Evolutionary conservation across 768 basidiomycete genomes (phyloP).

Genomic region (Crassisporium funariophilum): DNA sequence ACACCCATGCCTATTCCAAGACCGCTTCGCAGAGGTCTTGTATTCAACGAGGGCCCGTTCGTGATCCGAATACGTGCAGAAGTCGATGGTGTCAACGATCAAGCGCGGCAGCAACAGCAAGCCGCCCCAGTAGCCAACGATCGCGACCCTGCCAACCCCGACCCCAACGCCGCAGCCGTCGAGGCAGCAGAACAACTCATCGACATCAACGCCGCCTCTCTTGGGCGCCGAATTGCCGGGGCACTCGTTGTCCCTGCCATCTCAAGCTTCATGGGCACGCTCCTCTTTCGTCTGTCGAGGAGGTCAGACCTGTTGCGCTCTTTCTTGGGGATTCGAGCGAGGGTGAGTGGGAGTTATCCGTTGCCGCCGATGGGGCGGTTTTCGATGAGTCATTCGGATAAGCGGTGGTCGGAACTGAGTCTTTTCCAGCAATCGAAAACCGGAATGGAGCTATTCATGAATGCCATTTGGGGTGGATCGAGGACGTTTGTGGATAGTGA

Average conservation of each 20-base stretch:
- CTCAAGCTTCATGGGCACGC: constrained; percentile 62
- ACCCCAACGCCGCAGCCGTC: constrained; percentile 43
- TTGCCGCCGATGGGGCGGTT: constrained; percentile 22
- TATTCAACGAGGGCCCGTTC: constrained; percentile 35
- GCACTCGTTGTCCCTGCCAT: constrained; percentile 70
- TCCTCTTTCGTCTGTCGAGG: constrained; percentile 57
- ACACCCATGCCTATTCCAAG: constrained; percentile 27
- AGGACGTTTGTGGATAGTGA: constrained; percentile 67
- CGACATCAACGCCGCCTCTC: constrained; percentile 54
- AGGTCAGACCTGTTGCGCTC: constrained; percentile 40
- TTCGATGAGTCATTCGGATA: constrained; percentile 21
- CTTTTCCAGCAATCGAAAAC: constrained; percentile 28
- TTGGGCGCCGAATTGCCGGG: constrained; percentile 70
- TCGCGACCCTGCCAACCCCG: constrained; percentile 31
- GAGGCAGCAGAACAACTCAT: constrained; percentile 61
- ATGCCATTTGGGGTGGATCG: constrained; percentile 56
- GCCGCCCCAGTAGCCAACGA: constrained; percentile 19
- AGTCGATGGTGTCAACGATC: constrained; percentile 9
- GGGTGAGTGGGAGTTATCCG: constrained; percentile 12
- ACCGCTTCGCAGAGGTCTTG: constrained; percentile 28
- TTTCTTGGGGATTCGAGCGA: constrained; percentile 35
- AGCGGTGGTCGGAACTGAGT: constrained; percentile 20
- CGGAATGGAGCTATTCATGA: constrained; percentile 40
- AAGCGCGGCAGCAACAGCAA: constrained; percentile 4
- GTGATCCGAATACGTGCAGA: constrained; percentile 37